Conservation (phyloP, 768 basidiomycete genomes). For the Artomyces pyxidatus region DNA sequence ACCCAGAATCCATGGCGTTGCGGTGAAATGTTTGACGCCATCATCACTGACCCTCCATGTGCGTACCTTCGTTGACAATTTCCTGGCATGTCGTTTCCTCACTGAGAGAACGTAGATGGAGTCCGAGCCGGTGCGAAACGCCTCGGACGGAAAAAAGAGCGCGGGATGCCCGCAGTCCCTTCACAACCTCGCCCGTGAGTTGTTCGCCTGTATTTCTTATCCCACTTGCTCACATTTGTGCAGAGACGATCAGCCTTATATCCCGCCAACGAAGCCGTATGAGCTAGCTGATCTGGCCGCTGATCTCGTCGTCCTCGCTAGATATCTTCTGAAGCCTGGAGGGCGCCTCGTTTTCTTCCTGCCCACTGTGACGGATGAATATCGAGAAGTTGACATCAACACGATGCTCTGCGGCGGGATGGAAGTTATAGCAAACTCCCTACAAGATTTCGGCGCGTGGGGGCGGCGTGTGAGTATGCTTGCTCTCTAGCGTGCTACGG, state of each 20-base stretch:
- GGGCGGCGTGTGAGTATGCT: constrained; percentile 68
- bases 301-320: constrained; percentile 75
- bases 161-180: constrained; percentile 19
- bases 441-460: constrained; percentile 95
- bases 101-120: constrained; percentile 55
- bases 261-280: constrained; percentile 89
- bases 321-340: constrained; percentile 75
- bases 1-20: constrained; percentile 84
- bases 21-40: constrained; percentile 88
- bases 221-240: not conserved
- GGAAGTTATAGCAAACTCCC: constrained; percentile 79
- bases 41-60: constrained; percentile 94
- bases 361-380: constrained; percentile 87
- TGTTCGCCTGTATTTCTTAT: not conserved
- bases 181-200: constrained; percentile 34
- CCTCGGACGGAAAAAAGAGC: constrained; percentile 56
- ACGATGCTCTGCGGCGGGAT: constrained; percentile 78
- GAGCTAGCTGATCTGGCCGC: constrained; percentile 76
- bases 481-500: not conserved
- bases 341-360: constrained; percentile 95
- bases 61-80: constrained; percentile 22
- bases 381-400: constrained; percentile 79
- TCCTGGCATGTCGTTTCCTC: constrained; percentile 1
- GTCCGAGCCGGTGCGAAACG: constrained; percentile 85
- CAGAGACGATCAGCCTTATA: constrained; percentile 61